Evolutionary conservation across 2,329 filamentous ascomycete genomes (phyloP), one percentile per base, ranked within the genome.

Genomic region (Aspergillus transmontanensis): DNA sequence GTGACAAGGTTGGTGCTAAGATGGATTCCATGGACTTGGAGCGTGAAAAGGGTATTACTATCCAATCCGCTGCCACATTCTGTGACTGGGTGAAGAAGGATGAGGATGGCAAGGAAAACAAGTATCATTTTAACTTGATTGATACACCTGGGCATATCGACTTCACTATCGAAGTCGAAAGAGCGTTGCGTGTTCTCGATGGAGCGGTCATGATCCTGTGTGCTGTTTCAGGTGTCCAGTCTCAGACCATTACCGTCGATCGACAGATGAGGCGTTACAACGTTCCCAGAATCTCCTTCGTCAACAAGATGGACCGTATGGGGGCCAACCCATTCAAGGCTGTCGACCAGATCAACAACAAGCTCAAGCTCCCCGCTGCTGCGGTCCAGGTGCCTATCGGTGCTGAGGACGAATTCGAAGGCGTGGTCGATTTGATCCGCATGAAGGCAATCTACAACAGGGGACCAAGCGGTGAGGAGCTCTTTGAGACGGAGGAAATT

Each of bases 11-110:
- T 46, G 95, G 95, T 68, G 95, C 95, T 65, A 99, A 99, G 84
- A 99, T 99, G 95, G 95, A 99, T 83, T 97, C 94, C 30, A 99
- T 99, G 95, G 95, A 99, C 72, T 85, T 99, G 70, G 95, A 99
- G 82, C 87, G 95, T 80, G 95, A 98, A 79, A 97, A 97, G 84
- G 95, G 95, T 73, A 99, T 99, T 78, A 99, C 95, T 62, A 99
- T 99, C 74, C 94, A 99, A 80, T 98, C 94, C 70, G 95, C 95
- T 12, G 95, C 95, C 28, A 99, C 95, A 0, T 99, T 97, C 79
- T 96, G 93, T 79, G 94, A 99, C 81, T 99, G 95, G 95, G 82
- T 90, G 69, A 97, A 96, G 84, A 89, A 87, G 79, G 89, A 92
- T 72, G 69, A 75, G 59, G 82, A 94, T 68, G 91, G 91, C 69